phyloP scores from a whole-genome alignment of 768 basidiomycete genomes.

The Agaricus subrufescens region DNA sequence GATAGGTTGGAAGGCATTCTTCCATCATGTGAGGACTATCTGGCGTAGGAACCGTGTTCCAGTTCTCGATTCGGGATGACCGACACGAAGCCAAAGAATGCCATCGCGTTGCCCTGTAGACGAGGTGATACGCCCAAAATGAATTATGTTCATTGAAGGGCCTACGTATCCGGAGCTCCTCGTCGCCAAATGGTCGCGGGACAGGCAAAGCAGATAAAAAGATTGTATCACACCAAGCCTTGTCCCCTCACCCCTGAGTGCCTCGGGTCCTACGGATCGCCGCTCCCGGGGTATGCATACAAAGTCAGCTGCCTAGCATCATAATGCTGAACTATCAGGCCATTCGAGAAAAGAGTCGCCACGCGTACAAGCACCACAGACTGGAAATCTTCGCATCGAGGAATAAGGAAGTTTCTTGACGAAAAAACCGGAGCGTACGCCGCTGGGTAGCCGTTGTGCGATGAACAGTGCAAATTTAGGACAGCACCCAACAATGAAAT shows the following conservation, averaged over 20 bases:
- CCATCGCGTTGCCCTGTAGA: neutral
- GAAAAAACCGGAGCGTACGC: no score
- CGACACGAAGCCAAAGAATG: neutral
- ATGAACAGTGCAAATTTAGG: neutral
- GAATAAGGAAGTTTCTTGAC: neutral
- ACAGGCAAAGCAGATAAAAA: neutral
- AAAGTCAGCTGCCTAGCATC: neutral
- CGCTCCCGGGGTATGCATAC: neutral
- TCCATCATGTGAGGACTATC: neutral
- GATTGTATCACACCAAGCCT: neutral
- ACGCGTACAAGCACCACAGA: no score
- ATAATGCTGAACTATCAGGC: neutral
- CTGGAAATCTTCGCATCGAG: neutral
- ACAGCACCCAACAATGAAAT: neutral
- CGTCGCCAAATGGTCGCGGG: neutral
- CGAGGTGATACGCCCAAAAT: neutral
- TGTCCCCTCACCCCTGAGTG: neutral
- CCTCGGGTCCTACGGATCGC: neutral
- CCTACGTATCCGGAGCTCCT: no score
- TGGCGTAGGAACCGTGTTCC: slow-evolving; percentile 3
- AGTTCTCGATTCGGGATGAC: neutral
- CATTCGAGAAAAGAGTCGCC: no score
- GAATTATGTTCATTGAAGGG: neutral
- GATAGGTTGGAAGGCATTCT: neutral
- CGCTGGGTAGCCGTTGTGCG: no score